Percentiles rank a stretch among this genome's conserved stretches.
Conservation (phyloP, 1,284 basidiomycete genomes). For the Ceraceosorus guamensis region DNA sequence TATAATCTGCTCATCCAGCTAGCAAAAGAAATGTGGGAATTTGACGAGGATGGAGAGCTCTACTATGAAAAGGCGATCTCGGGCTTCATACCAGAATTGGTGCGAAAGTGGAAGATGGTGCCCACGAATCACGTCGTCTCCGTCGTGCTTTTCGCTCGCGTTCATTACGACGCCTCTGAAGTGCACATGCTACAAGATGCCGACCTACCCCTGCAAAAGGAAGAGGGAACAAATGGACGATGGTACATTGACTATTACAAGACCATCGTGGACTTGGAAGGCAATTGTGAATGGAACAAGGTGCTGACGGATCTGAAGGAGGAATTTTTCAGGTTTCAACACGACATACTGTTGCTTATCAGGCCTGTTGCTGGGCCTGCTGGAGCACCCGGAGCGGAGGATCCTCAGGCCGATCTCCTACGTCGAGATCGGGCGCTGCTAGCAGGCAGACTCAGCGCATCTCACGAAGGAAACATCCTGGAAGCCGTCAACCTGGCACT, state of each 20-base stretch:
- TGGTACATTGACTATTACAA: conserved; percentile 86
- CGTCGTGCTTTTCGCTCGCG: conserved; percentile 87
- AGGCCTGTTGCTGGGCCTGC: conserved; percentile 30
- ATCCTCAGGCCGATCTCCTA: conserved; percentile 29
- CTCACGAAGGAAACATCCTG: conserved; percentile 88
- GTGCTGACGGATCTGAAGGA: conserved; percentile 79
- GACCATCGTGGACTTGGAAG: conserved; percentile 83
- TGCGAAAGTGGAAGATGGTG: conserved; percentile 55
- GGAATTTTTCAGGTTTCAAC: conserved; percentile 51
- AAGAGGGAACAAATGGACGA: conserved; percentile 63
- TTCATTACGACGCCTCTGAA: conserved; percentile 68
- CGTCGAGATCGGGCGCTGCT: conserved; percentile 31
- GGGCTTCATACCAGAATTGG: conserved; percentile 49
- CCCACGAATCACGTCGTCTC: conserved; percentile 86
- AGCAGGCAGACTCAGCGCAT: conserved; percentile 66
- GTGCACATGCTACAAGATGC: conserved; percentile 52
- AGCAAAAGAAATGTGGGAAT: conserved; percentile 92
- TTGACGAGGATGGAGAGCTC: conserved; percentile 75
- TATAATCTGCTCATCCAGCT: conserved; percentile 80
- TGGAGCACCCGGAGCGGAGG: conserved; percentile 23
- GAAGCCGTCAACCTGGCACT: conserved; percentile 89
- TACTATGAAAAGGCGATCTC: conserved; percentile 95
- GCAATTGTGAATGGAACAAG: conserved; percentile 75
- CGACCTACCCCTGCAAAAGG: conserved; percentile 60
- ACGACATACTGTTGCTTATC: conserved; percentile 41